A percentile compares a stretch with the other conserved stretches of the same genome.
Evolutionary conservation across 768 basidiomycete species (phyloP).

Genomic region (Dacryopinax spathularia): DNA sequence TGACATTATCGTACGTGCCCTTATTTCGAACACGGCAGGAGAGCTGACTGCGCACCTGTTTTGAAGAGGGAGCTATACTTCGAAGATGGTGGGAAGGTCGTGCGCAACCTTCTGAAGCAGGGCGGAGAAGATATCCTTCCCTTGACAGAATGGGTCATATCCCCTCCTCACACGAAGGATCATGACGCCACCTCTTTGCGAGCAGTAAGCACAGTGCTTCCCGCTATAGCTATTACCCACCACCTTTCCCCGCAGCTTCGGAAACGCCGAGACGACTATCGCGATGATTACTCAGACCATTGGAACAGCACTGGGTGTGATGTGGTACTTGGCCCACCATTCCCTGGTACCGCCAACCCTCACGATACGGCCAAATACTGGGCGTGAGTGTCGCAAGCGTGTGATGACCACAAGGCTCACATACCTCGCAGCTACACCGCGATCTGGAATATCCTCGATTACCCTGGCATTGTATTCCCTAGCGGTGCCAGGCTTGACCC

Average conservation of each 20-base stretch:
- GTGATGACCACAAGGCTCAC: background rate
- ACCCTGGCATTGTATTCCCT: constrained; percentile 17
- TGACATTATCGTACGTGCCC: background rate
- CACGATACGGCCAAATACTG: constrained; percentile 8
- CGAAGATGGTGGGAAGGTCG: constrained; percentile 5
- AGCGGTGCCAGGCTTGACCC: constrained; percentile 11
- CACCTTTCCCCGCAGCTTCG: background rate
- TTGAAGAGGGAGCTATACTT: background rate
- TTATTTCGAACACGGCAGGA: too few species aligned
- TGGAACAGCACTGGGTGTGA: constrained; percentile 2
- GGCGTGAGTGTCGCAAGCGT: constrained; percentile 5
- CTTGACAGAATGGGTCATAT: constrained; percentile 1
- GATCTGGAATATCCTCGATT: constrained; percentile 20
- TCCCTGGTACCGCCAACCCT: background rate
- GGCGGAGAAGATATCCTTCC: background rate
- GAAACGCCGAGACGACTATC: background rate
- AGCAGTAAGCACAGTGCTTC: background rate
- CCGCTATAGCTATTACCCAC: background rate
- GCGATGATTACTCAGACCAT: background rate
- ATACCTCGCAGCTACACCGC: constrained; percentile 17
- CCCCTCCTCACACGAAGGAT: background rate
- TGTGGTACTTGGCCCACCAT: constrained; percentile 7
- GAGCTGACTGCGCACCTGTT: background rate
- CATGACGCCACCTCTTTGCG: background rate
- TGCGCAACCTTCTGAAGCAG: constrained; percentile 9